Base-by-base conservation (phyloP, 257 asterid genomes). In the Primulina eburnea region DNA sequence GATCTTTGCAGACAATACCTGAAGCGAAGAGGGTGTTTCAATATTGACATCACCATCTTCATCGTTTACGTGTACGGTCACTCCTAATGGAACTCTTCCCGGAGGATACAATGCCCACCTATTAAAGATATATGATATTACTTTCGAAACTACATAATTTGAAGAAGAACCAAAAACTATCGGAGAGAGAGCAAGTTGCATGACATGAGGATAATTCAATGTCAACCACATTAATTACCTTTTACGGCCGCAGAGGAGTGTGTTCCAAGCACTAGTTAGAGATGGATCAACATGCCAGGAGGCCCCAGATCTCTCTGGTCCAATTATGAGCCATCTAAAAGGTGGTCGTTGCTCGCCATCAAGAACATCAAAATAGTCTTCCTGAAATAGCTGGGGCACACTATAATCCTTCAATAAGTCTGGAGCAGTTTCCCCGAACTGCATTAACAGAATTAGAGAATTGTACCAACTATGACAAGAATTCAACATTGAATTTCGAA, bases 31-130 rank as follows among this genome's bases (percentile, higher is more conserved):
- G 63, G 99, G 99, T 67, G 88, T 74, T 34, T 94, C 99, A 72
- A 91, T 86, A 75, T 82, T 82, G 84, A 94, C 97, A 82, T 94
- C 99, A 32, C 99, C 99, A 67, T 94, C 92, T 73, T 91, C 96
- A 82, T 94, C 99, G 71, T 94, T 89, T 62, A 94, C 96, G 82
- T 91, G 97, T 69, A 94, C 92, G 20, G 96, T 90, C 81, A 94
- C 96, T 77, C 99, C 99, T 80, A 80, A 79, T 71, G 99, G 99
- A 75, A 94, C 97, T 80, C 89, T 89, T 73, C 99, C 99, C 2
- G 99, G 99, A 74, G 99, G 99, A 92, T 94, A 94, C 83, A 94
- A 72, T 18, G 99, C 97, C 99, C 99, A 94, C 90, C 97, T 94
- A 73, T 82, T 77, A 67, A 43, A 75, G 71, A 64, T 63, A 43